Conservation (phyloP, 805 yeast species). For the Candida maesae region DNA sequence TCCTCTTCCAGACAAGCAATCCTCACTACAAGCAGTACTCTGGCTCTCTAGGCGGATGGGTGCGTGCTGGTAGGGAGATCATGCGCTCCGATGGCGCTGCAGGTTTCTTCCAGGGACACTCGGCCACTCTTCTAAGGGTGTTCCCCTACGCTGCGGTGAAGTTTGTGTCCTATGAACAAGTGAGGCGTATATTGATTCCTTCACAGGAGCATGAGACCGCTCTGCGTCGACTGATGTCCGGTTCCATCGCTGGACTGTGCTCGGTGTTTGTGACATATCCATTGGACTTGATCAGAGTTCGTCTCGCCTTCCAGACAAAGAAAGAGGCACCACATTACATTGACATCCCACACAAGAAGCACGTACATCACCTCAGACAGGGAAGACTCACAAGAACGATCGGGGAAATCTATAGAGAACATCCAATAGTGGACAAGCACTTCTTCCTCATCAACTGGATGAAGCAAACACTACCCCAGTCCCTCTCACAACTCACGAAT, state of each 20-base stretch:
- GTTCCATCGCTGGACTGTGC: slow-evolving; percentile 84
- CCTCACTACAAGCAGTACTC: slow-evolving; percentile 80
- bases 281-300: slow-evolving; percentile 81
- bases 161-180: slow-evolving; percentile 94
- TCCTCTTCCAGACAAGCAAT: slow-evolving; percentile 89
- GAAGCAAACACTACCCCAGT: slow-evolving; percentile 19
- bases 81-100: slow-evolving; percentile 62
- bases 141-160: slow-evolving; percentile 98
- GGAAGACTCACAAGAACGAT: slow-evolving; percentile 27
- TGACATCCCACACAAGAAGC: slow-evolving; percentile 21
- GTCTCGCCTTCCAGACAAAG: slow-evolving; percentile 84
- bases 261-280: slow-evolving; percentile 92
- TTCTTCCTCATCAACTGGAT: slow-evolving; percentile 21
- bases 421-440: slow-evolving; percentile 22
- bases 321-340: slow-evolving; percentile 12
- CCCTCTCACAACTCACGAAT: slow-evolving; percentile 37
- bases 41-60: slow-evolving; percentile 75
- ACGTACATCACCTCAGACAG: slow-evolving; percentile 27
- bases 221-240: slow-evolving; percentile 75
- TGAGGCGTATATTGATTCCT: slow-evolving; percentile 76
- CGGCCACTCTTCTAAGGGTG: slow-evolving; percentile 84
- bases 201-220: slow-evolving; percentile 72
- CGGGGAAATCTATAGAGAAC: slow-evolving; percentile 24
- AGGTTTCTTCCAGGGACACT: slow-evolving; percentile 94
- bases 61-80: slow-evolving; percentile 67